Base-by-base conservation (phyloP, 2,329 filamentous ascomycete species). In the Arthrobotrys iridis region DNA sequence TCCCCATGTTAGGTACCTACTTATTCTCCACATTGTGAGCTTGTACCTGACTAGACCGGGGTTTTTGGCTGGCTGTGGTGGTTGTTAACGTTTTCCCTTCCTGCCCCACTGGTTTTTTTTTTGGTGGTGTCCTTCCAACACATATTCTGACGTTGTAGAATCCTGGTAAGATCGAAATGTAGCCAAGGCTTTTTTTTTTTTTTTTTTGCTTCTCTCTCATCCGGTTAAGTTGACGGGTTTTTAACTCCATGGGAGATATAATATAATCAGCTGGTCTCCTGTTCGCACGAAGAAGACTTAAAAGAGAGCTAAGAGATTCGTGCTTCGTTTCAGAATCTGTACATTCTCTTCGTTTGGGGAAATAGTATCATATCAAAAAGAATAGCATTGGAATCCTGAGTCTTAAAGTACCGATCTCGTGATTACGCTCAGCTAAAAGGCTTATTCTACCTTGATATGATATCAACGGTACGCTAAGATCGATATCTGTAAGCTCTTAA, bases 251-350 rank as follows among this genome's bases (percentile, higher is more conserved):
- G n/a, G n/a, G n/a, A n/a, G n/a, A n/a, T 43, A 40, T 40, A 55
- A 24, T 37, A 37, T 37, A 37, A 52, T 55, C 50, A 55, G 50
- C 50, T 55, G 50, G 50, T 55, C 30, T 5, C n/a, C n/a, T n/a
- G n/a, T n/a, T 40, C 37, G 8, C 15, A 15, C 7, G 15, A 55
- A 55, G 30, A 30, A 55, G n/a, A n/a, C n/a, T n/a, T n/a, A n/a
- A n/a, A n/a, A n/a, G n/a, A n/a, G n/a, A n/a, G n/a, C n/a, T n/a
- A n/a, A n/a, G n/a, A n/a, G n/a, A n/a, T n/a, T n/a, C n/a, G n/a
- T n/a, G n/a, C n/a, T n/a, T 37, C 50, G 50, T 55, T 55, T 55
- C 50, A 55, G 50, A 55, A 55, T 55, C 15, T 55, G 50, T 55
- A 55, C 15, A 11, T n/a, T 55, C 20, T 30, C 20, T 55, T 33